These are phyloP conservation scores for Hypoxylon lienhwacheense DNA, from an alignment of 495 filamentous ascomycete genomes.

Conservation along the genomic window DNA sequence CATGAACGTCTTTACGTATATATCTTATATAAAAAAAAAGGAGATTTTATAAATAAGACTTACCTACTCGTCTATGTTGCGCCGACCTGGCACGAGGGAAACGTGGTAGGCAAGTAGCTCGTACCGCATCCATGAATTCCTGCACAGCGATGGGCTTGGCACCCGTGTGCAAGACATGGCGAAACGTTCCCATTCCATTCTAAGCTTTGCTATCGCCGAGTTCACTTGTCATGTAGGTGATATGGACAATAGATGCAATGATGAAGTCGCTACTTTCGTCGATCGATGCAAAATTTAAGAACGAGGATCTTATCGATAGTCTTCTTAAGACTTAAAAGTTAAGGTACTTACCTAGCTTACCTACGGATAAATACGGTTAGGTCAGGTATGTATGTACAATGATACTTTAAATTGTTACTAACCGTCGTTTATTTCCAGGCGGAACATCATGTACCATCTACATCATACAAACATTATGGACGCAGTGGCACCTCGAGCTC, in stretches of 20 bases:
- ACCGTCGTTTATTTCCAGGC: no score
- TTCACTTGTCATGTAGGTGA: no score
- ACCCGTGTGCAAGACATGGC: slow-evolving; percentile 44
- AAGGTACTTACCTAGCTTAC: no score
- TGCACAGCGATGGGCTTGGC: slow-evolving; percentile 50
- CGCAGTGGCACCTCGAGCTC: no score
- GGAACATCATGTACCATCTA: no score
- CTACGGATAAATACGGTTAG: no score
- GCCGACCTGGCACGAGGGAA: slow-evolving; percentile 37
- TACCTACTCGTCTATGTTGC: slow-evolving; percentile 41
- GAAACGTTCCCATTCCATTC: slow-evolving; percentile 50
- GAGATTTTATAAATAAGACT: slow-evolving; percentile 14
- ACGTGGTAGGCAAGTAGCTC: slow-evolving; percentile 52
- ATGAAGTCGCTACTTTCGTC: neutral
- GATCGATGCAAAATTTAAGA: no score
- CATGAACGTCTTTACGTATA: neutral
- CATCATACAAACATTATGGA: no score
- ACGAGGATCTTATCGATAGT: no score
- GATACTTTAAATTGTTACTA: no score
- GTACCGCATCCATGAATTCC: slow-evolving; percentile 58
- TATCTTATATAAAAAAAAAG: neutral
- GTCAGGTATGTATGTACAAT: no score
- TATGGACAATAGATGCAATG: slow-evolving; percentile 13
- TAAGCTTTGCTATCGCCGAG: slow-evolving; percentile 14
- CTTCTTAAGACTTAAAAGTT: no score